Conservation (phyloP, 73 alveolate species). For the Durusdinium trenchii region DNA sequence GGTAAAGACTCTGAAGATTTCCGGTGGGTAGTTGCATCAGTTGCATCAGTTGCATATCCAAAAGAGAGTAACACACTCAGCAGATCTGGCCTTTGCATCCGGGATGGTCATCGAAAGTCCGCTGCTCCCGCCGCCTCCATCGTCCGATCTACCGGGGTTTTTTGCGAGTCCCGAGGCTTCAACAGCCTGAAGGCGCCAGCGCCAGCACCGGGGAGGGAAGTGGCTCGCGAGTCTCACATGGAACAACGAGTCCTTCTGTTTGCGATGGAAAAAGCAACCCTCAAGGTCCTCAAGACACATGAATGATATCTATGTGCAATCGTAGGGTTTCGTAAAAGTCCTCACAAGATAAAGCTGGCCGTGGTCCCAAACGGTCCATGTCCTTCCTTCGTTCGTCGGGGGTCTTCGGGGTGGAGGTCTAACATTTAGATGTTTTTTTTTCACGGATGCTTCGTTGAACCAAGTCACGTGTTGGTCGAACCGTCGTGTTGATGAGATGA, state of each 20-base stretch:
- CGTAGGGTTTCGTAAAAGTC: neutral
- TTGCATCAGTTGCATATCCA: neutral
- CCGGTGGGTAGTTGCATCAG: neutral
- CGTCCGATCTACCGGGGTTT: neutral
- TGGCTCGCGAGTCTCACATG: neutral
- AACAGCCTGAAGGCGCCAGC: conserved; percentile 31
- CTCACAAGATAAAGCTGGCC: no score
- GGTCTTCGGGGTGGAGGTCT: no score
- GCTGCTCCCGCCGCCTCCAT: neutral
- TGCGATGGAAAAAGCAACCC: neutral
- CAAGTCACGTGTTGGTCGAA: no score
- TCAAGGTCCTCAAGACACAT: neutral
- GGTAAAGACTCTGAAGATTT: neutral
- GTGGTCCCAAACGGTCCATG: no score
- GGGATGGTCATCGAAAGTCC: neutral
- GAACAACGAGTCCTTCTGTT: neutral
- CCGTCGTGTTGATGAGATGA: no score
- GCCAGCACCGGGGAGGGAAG: neutral
- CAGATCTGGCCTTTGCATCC: neutral
- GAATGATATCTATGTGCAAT: no score
- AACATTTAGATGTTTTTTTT: no score
- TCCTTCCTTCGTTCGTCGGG: no score
- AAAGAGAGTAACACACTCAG: neutral
- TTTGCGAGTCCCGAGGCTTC: neutral
- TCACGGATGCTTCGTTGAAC: no score